A percentile compares a stretch with the other conserved stretches of the same genome.
Conservation (phyloP, 352 stramenopile genomes). For the Phytophthora sp. region DNA sequence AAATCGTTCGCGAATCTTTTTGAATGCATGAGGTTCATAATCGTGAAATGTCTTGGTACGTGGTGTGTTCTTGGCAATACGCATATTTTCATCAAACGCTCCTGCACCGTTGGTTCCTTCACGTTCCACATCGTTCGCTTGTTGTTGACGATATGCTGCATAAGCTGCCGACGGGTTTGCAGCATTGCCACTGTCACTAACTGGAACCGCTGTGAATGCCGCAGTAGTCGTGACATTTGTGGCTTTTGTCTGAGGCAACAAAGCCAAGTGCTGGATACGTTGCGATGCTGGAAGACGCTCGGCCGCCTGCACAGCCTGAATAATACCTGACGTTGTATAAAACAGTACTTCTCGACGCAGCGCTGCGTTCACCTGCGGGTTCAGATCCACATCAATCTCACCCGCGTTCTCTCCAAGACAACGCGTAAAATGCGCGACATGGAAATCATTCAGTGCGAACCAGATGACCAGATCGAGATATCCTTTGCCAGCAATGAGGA, state of each 20-base stretch:
- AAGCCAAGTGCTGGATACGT: slow-evolving; percentile 82
- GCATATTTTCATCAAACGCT: slow-evolving; percentile 77
- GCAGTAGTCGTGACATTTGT: slow-evolving; percentile 27
- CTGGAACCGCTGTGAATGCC: slow-evolving; percentile 40
- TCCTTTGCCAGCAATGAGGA: slow-evolving; percentile 86
- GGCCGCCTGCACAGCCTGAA: slow-evolving; percentile 84
- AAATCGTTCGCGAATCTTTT: slow-evolving; percentile 88
- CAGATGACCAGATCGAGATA: slow-evolving; percentile 91
- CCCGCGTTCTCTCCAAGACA: slow-evolving; percentile 61
- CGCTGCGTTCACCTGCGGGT: slow-evolving; percentile 89
- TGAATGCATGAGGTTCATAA: slow-evolving; percentile 89
- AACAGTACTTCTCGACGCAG: slow-evolving; percentile 89
- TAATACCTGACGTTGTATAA: slow-evolving; percentile 91
- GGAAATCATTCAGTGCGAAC: slow-evolving; percentile 89
- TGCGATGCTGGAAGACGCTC: slow-evolving; percentile 76
- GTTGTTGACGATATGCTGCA: slow-evolving; percentile 60
- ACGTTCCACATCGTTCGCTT: slow-evolving; percentile 46
- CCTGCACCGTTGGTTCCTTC: slow-evolving; percentile 35
- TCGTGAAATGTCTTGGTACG: slow-evolving; percentile 90
- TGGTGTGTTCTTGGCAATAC: slow-evolving; percentile 72
- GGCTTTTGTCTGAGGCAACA: slow-evolving; percentile 79
- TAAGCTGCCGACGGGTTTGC: slow-evolving; percentile 43
- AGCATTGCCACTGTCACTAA: slow-evolving; percentile 33
- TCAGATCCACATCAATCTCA: slow-evolving; percentile 83
- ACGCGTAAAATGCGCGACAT: slow-evolving; percentile 75